Conservation (phyloP, 2,329 filamentous ascomycete species). For the Parastagonospora nodorum region DNA sequence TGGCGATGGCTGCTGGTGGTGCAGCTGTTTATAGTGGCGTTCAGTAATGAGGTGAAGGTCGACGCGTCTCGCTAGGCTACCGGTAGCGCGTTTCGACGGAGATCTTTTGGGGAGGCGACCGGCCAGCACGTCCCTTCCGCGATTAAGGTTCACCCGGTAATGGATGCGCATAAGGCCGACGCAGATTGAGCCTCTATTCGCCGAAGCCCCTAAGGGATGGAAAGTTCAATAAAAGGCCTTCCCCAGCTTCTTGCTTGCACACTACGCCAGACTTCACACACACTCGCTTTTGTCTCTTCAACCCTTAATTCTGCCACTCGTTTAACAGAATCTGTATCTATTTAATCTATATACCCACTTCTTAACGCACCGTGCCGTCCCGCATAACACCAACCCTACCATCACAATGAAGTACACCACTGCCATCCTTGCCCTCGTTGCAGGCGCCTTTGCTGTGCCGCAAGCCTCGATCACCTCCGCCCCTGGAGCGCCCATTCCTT, state of each 20-base stretch:
- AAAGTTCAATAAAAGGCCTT: constrained; percentile 5
- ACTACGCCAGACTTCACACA: constrained; percentile 2
- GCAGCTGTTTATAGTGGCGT: constrained; percentile 20
- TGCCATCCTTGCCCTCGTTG: constrained; percentile 52
- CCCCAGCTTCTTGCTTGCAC: constrained; percentile 4
- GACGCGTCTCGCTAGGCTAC: constrained; percentile 26
- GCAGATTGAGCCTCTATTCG: background rate
- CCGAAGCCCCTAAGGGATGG: constrained; percentile 1
- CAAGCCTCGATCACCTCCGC: constrained; percentile 46
- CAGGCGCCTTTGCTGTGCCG: constrained; percentile 49
- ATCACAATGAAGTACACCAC: constrained; percentile 52
- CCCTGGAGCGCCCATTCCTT: constrained; percentile 38
- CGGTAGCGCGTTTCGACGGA: constrained; percentile 28
- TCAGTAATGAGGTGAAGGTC: constrained; percentile 11
- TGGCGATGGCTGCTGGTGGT: constrained; percentile 18
- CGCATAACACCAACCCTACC: constrained; percentile 12
- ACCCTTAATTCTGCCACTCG: constrained; percentile 22
- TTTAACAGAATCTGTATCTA: constrained; percentile 17
- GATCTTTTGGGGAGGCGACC: constrained; percentile 22
- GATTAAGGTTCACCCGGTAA: constrained; percentile 24
- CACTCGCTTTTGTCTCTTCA: constrained; percentile 7
- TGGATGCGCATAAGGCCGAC: background rate
- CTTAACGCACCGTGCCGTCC: constrained; percentile 2
- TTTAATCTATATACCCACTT: constrained; percentile 19
- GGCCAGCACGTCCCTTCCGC: constrained; percentile 18